phyloP scores from a whole-genome alignment of 1,139 yeast genomes.

The Yamadazyma mexicana region DNA sequence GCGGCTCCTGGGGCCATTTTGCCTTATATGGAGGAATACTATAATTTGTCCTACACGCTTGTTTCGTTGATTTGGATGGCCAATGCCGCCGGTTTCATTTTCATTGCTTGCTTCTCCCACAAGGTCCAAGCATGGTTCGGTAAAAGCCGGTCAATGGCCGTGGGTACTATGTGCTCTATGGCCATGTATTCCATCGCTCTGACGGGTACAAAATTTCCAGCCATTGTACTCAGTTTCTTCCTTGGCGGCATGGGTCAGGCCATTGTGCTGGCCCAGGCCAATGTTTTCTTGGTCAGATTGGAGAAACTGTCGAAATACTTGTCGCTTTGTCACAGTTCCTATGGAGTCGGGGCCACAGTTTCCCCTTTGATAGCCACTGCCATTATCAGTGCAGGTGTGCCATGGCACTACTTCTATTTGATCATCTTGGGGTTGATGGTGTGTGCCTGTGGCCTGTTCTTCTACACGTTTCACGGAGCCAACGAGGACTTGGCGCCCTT shows the following conservation, averaged over 20 bases:
- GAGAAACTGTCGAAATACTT: slow-evolving; percentile 49
- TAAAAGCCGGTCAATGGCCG: slow-evolving; percentile 31
- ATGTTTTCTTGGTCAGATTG: slow-evolving; percentile 54
- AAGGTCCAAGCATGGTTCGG: slow-evolving; percentile 44
- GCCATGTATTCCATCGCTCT: slow-evolving; percentile 42
- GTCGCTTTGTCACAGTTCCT: slow-evolving; percentile 57
- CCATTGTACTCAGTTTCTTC: slow-evolving; percentile 53
- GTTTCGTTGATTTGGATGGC: slow-evolving; percentile 48
- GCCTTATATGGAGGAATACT: slow-evolving; percentile 41
- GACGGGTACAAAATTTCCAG: slow-evolving; percentile 36
- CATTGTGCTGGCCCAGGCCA: slow-evolving; percentile 53
- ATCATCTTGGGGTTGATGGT: slow-evolving; percentile 44
- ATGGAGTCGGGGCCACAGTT: slow-evolving; percentile 64
- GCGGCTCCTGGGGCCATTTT: slow-evolving; percentile 51
- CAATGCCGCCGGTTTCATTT: slow-evolving; percentile 46
- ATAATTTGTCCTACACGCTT: slow-evolving; percentile 35
- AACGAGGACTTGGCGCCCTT: slow-evolving; percentile 42
- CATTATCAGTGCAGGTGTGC: slow-evolving; percentile 45
- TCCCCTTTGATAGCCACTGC: slow-evolving; percentile 61
- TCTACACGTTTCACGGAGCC: slow-evolving; percentile 41
- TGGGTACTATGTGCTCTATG: slow-evolving; percentile 36
- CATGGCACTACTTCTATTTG: slow-evolving; percentile 57
- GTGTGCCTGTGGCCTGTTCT: slow-evolving; percentile 24
- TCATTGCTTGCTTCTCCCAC: slow-evolving; percentile 40
- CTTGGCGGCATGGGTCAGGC: slow-evolving; percentile 64